Evolutionary conservation across 768 basidiomycete species (phyloP).

Genomic region (Russula foetens): DNA sequence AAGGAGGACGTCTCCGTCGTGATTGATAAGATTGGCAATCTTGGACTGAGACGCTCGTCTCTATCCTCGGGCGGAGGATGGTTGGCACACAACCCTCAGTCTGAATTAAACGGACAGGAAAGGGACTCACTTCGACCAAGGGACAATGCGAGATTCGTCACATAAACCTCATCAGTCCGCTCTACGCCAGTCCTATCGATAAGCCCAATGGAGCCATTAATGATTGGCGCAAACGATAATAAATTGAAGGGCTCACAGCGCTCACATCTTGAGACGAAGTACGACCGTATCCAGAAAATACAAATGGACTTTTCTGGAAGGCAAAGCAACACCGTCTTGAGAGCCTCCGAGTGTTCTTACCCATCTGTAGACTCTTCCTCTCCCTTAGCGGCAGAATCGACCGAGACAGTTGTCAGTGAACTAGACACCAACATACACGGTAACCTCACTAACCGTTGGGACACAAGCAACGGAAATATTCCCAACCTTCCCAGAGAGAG

Average conservation of each 20-base stretch:
- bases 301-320: constrained; percentile 73
- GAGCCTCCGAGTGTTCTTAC: constrained; percentile 47
- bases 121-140: constrained; percentile 68
- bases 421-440: too few species aligned
- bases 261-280: constrained; percentile 61
- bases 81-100: constrained; percentile 36
- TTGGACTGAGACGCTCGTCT: too few species aligned
- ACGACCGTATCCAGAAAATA: constrained; percentile 73
- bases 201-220: constrained; percentile 36
- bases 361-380: constrained; percentile 49
- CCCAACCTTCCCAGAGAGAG: constrained; percentile 73
- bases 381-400: constrained; percentile 46
- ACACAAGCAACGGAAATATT: too few species aligned
- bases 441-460: too few species aligned
- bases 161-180: constrained; percentile 81
- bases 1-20: too few species aligned
- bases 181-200: constrained; percentile 60
- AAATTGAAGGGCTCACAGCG: background rate
- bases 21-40: constrained; percentile 75
- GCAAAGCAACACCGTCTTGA: constrained; percentile 55
- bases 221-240: background rate
- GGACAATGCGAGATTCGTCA: constrained; percentile 82
- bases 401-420: constrained; percentile 21
- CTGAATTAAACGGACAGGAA: background rate
- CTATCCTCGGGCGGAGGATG: constrained; percentile 73